Percentiles rank a stretch among this genome's conserved stretches.
Conservation (phyloP, 2,329 filamentous ascomycete species). For the Xylaria digitata region DNA sequence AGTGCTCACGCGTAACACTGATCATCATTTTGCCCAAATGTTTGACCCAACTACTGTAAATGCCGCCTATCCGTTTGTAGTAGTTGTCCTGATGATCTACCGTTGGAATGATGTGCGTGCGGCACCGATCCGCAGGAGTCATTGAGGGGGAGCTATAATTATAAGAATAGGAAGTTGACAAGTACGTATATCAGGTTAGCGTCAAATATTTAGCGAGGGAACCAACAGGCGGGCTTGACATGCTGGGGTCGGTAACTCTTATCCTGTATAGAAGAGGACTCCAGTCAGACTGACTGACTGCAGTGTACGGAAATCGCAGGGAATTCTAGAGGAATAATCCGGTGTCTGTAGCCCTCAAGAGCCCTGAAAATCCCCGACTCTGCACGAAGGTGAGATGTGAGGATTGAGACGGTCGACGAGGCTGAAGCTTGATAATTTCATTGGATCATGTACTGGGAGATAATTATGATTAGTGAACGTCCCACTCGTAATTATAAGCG, state of each 20-base stretch:
- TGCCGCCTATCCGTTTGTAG: slow-evolving; percentile 8
- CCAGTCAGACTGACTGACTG: too few species aligned
- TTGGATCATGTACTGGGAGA: neutral
- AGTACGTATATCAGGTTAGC: neutral
- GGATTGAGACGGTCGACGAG: slow-evolving; percentile 13
- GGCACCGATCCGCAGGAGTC: slow-evolving; percentile 25
- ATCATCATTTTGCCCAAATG: slow-evolving; percentile 15
- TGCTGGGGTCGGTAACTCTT: neutral
- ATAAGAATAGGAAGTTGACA: slow-evolving; percentile 5
- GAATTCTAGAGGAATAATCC: neutral
- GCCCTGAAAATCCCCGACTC: neutral
- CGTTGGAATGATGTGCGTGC: slow-evolving; percentile 30
- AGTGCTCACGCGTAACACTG: neutral
- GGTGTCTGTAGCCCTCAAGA: neutral
- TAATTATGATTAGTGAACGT: slow-evolving; percentile 16
- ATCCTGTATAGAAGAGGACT: too few species aligned
- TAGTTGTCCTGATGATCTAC: slow-evolving; percentile 18
- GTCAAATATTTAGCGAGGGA: neutral
- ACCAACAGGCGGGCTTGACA: slow-evolving; percentile 5
- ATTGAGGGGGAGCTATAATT: slow-evolving; percentile 11
- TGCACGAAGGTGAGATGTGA: neutral
- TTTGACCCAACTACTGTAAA: neutral
- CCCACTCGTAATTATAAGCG: slow-evolving; percentile 2
- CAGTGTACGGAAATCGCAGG: too few species aligned
- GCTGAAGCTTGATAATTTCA: slow-evolving; percentile 24